These are phyloP conservation scores for Vigna nakashimae DNA, from an alignment of 306 rosid genomes.

Conservation along the genomic window DNA sequence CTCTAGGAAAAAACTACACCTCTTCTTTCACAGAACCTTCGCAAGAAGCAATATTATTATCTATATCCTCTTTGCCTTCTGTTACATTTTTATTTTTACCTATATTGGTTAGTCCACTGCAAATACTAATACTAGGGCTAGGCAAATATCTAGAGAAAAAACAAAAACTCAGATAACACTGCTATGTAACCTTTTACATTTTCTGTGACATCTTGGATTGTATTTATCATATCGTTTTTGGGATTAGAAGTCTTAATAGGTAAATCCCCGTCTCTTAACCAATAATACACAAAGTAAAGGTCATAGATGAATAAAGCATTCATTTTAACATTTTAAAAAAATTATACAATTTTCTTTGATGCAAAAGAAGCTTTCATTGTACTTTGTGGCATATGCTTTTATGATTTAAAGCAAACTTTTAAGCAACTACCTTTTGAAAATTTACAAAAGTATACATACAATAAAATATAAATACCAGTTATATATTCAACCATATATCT, in stretches of 20 bases:
- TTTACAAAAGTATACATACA: background rate
- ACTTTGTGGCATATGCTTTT: slow-evolving; percentile 9
- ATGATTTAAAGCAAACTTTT: slow-evolving; percentile 10
- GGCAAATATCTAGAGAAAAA: background rate
- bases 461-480: slow-evolving; percentile 2
- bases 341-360: slow-evolving; percentile 13
- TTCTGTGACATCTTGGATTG: background rate
- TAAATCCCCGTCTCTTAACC: background rate
- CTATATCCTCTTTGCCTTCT: background rate
- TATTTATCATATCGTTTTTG: background rate
- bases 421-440: slow-evolving; percentile 34
- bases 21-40: background rate
- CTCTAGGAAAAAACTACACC: background rate
- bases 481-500: slow-evolving; percentile 9
- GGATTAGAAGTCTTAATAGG: background rate
- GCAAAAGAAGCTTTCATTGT: background rate
- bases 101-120: background rate
- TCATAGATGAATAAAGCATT: background rate
- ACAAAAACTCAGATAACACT: background rate
- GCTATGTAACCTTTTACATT: background rate
- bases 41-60: slow-evolving; percentile 13
- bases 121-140: background rate
- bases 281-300: background rate
- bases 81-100: background rate
- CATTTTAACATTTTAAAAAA: slow-evolving; percentile 5